Base-by-base conservation (phyloP, 805 yeast species). In the Cyberlindnera maclurae region DNA sequence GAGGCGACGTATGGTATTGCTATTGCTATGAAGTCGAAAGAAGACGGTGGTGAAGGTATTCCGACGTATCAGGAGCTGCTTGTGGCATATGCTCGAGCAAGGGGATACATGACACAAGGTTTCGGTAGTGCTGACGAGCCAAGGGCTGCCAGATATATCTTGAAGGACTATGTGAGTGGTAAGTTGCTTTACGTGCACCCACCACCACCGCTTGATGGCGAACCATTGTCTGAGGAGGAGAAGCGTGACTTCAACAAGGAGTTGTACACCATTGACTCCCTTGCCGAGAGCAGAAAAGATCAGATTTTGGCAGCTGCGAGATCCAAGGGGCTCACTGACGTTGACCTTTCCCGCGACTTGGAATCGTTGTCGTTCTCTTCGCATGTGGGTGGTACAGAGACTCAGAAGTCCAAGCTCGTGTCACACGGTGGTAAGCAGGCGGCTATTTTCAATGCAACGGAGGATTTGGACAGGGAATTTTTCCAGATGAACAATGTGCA, bases 101-200 rank as follows among this genome's bases (percentile, higher is more conserved):
- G 98, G 64, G 98, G 99, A 52, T 93, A 77, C 59, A 89, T 87
- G 94, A 84, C 96, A 0, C 97, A 94, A 60, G 95, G 95, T 56
- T 89, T 85, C 57, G 97, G 97, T 56, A 77, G 87, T 50, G 97
- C 98, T 3, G 99, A 93, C 67, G 94, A 88, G 59, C 79, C 95
- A 31, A 75, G 98, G 61, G 96, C 98, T 12, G 79, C 96, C 31
- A 74, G 99, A 59, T 83, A 85, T 50, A 76, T 93, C 38, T 71
- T 93, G 58, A 93, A 93, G 62, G 99, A 93, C 61, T 93, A 88
- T 52, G 97, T 94, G 20, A 85, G 76, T 59, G 98, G 97, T 47
- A 89, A 87, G 59, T 67, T 93, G 41, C 66, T 87, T 34, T 89
- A 73, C 57, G 80, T 85, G 31, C 80, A 78, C 46, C 96, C 97